These are phyloP conservation scores for Pugionium dolabratum DNA, from an alignment of 345 rosid genomes.

Conservation along the genomic window DNA sequence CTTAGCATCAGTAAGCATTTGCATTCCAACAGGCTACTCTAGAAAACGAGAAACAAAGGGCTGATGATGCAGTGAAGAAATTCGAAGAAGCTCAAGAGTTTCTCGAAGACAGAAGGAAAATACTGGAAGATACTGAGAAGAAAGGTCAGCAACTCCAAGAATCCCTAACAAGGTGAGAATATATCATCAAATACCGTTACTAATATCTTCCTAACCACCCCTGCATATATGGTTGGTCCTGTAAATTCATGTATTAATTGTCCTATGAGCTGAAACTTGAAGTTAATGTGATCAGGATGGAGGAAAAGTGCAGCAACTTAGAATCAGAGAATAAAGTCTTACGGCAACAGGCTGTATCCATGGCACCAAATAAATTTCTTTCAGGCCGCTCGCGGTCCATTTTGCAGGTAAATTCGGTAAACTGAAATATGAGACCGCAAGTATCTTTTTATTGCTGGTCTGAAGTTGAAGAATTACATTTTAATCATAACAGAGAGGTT, in stretches of 20 bases:
- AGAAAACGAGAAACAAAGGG: conserved; percentile 67
- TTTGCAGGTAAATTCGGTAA: conserved; percentile 57
- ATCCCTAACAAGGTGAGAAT: conserved; percentile 61
- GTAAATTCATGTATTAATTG: not conserved
- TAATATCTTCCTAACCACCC: not conserved
- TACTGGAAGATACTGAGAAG: conserved; percentile 75
- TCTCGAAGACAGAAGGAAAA: conserved; percentile 56
- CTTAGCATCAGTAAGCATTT: conserved; percentile 24
- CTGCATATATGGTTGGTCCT: conserved; percentile 1
- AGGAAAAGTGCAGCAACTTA: conserved; percentile 76
- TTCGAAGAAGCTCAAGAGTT: conserved; percentile 52
- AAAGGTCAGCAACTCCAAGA: conserved; percentile 75
- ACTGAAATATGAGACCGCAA: not conserved
- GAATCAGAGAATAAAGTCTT: conserved; percentile 93
- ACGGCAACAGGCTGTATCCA: conserved; percentile 89
- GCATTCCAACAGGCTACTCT: conserved; percentile 49
- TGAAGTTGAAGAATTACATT: conserved; percentile 25
- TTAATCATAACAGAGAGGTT: conserved; percentile 59
- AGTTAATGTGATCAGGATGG: conserved; percentile 57
- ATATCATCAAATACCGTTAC: not conserved
- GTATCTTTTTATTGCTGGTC: conserved; percentile 1
- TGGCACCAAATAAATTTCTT: conserved; percentile 92
- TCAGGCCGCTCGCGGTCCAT: conserved; percentile 92
- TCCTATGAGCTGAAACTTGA: conserved; percentile 18
- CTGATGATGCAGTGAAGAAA: conserved; percentile 59